Conservation (phyloP, 2,329 filamentous ascomycete genomes). For the Sporothrix inflata region DNA sequence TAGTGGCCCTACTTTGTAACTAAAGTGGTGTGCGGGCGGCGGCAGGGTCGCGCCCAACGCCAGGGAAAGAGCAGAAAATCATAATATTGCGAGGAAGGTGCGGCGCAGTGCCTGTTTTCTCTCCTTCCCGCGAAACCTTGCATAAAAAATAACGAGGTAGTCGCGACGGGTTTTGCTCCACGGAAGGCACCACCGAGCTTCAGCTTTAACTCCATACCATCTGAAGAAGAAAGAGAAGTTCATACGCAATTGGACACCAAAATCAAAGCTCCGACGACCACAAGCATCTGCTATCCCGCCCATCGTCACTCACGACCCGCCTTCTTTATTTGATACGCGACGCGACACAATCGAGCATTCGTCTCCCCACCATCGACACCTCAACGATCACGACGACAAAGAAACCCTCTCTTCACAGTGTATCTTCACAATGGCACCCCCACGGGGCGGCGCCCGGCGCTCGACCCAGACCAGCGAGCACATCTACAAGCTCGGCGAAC, state of each 20-base stretch:
- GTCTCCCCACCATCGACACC: background rate
- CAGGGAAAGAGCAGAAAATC: background rate
- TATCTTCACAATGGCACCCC: slow-evolving; percentile 44
- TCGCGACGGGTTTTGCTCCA: slow-evolving; percentile 21
- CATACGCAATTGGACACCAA: background rate
- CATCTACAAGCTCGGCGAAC: slow-evolving; percentile 54
- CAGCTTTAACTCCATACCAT: background rate
- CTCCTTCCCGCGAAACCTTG: slow-evolving; percentile 15
- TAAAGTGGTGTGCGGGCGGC: background rate
- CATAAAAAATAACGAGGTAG: slow-evolving; percentile 20
- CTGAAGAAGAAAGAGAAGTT: background rate
- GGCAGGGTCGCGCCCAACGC: background rate
- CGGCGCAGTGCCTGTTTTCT: background rate
- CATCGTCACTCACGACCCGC: background rate
- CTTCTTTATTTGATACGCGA: background rate
- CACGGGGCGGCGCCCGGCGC: slow-evolving; percentile 44
- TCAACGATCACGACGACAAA: slow-evolving; percentile 6
- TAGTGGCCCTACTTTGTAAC: background rate
- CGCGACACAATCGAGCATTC: slow-evolving; percentile 20
- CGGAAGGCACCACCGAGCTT: slow-evolving; percentile 19
- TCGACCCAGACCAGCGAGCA: slow-evolving; percentile 49
- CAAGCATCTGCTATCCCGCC: background rate
- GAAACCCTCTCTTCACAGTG: background rate
- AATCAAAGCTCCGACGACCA: background rate
- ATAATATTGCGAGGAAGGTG: slow-evolving; percentile 20